A percentile compares a stretch with the other conserved stretches of the same genome.
Conservation (phyloP, 2,329 filamentous ascomycete genomes). For the Coniella lustricola region DNA sequence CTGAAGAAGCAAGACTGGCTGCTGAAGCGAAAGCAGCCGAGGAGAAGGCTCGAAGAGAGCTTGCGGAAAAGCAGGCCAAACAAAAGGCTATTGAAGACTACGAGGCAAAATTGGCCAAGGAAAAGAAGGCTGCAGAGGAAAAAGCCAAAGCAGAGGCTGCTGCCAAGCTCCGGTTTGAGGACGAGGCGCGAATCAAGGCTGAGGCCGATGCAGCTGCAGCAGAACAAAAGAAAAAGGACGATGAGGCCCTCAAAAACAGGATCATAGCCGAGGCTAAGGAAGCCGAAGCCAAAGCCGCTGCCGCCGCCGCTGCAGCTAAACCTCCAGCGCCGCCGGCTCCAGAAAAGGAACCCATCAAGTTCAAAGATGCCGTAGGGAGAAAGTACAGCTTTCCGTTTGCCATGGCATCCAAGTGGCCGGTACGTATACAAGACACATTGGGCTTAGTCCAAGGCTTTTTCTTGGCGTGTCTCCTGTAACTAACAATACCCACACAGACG, state of each 20-base stretch:
- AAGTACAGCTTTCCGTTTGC: constrained; percentile 92
- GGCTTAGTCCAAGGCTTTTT: background rate
- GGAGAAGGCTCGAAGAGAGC: constrained; percentile 38
- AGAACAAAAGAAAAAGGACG: constrained; percentile 31
- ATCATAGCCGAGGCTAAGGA: constrained; percentile 31
- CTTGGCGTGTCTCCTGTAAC: background rate
- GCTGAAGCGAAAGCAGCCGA: constrained; percentile 29
- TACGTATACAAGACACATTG: constrained; percentile 41
- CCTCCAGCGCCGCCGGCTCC: constrained; percentile 39
- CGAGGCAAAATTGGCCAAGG: constrained; percentile 18
- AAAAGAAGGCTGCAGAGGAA: constrained; percentile 30
- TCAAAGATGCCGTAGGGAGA: constrained; percentile 84
- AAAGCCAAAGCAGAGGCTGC: constrained; percentile 23
- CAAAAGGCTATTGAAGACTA: constrained; percentile 13
- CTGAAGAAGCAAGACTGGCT: constrained; percentile 34
- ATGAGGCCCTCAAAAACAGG: constrained; percentile 31
- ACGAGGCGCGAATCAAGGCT: constrained; percentile 21
- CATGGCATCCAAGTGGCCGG: constrained; percentile 75
- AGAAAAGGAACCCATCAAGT: constrained; percentile 70
- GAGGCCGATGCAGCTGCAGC: constrained; percentile 21
- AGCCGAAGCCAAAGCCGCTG: constrained; percentile 29
- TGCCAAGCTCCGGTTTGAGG: constrained; percentile 28
- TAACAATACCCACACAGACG: constrained; percentile 41
- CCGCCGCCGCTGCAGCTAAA: constrained; percentile 37
- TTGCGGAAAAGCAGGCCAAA: constrained; percentile 31